Base-by-base conservation (phyloP, 2,329 filamentous ascomycete genomes). In the Penicillium corylophilum region DNA sequence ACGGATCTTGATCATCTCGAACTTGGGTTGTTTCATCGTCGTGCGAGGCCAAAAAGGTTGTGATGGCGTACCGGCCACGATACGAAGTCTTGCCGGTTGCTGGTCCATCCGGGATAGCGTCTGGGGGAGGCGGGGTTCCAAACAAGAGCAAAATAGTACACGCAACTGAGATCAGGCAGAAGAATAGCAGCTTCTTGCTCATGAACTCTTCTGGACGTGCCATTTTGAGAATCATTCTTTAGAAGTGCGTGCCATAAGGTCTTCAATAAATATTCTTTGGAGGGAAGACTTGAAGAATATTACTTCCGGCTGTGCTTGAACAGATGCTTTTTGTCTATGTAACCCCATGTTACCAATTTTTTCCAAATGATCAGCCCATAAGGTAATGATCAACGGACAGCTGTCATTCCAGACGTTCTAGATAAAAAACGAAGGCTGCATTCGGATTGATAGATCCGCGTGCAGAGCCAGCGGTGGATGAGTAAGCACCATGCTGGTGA, bases 131-230 rank as follows among this genome's bases (percentile, higher is more conserved):
- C 29, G 50, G 50, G 9, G 45, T 35, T 13, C 45, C 50, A 36
- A 50, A 46, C 9, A 50, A 40, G 3, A 50, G 43, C 10, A 42
- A 43, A 16, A 53, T 31, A 18, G 51, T 50, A 10, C 46, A 50
- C 4, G 23, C 51, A 39, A 50, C 43, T 24, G 43, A 50, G 8
- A 50, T 16, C 10, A 53, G 20, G 35, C 51, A 53, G 42, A 53
- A 53, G 10, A 16, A 18, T 15, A 48, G 24, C 13, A 50, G 40
- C 40, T 48, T 52, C 26, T 48, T 48, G 45, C 50, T 48, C 41
- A 52, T 42, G 5, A 18, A 26, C 20, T 26, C 28, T n/a, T 41
- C 46, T 13, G 38, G 38, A 4, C 28, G 28, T 23, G 38, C 22
- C n/a, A 18, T 16, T 20, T 29, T 41, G 13, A 20, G 23, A 15